Base-by-base conservation (phyloP, 225 moss, liverwort and hornwort species). In the Sphagnum tenellum region DNA sequence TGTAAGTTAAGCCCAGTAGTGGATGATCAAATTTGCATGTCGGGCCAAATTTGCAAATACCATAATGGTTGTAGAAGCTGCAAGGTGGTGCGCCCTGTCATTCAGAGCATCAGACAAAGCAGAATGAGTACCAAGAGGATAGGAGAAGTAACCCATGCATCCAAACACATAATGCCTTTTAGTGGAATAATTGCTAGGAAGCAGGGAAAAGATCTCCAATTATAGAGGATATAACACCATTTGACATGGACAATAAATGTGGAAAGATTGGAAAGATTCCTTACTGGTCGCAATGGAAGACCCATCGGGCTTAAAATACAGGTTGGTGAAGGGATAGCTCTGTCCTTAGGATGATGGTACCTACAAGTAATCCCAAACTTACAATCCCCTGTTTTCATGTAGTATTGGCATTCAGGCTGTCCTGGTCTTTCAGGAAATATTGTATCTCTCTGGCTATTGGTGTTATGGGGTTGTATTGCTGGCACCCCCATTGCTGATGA, bases 1-100 rank as follows among this genome's bases (percentile, higher is more conserved):
- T 93, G 69, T 93, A 98, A 47, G 86, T 80, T 63, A 98, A 69
- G 12, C 88, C 82, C 62, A 79, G 80, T 56, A 98, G 61, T 9
- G 98, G 98, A 73, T 98, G 98, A 75, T 98, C 98, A 74, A 93
- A 98, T 79, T 98, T 98, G 86, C 98, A 98, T 55, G 98, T 93
- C 3, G 93, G 98, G 50, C 98, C 98, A 67, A 93, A 98, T 57
- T 98, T 98, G 89, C 98, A 98, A 63, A 98, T 90, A 29, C 98
- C 90, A 66, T 98, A 93, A 11, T 89, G 83, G 12, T 87, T 89
- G 76, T 98, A 98, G 71, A 93, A 98, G 8, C 90, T 90, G 81
- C 98, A 98, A 50, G 93, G 76, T 52, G 85, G 93, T 66, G 90
- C 89, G 55, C 98, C 98, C 98, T 98, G 93, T 61, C 5, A 3